A percentile compares a stretch with the other conserved stretches of the same genome.
Conservation (phyloP, 352 stramenopile genomes). For the Phytophthora podocarpi region DNA sequence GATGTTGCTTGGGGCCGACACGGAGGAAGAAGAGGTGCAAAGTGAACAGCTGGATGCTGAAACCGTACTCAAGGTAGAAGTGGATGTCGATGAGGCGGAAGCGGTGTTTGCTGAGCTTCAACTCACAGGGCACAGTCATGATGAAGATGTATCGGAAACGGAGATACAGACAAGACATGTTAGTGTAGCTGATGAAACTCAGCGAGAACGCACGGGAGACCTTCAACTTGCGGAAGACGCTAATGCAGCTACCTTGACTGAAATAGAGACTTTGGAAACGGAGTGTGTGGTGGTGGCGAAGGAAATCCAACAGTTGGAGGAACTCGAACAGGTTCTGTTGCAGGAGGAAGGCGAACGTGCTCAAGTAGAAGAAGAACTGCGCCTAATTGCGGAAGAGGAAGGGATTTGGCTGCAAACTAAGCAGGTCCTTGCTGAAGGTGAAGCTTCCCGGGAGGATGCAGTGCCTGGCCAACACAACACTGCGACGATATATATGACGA, state of each 20-base stretch:
- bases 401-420: slow-evolving; percentile 22
- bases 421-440: background rate
- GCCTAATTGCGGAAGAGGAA: slow-evolving; percentile 36
- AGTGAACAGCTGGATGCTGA: background rate
- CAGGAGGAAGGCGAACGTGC: slow-evolving; percentile 29
- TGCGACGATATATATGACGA: background rate
- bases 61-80: slow-evolving; percentile 2
- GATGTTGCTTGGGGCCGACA: background rate
- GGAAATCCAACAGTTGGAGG: slow-evolving; percentile 26
- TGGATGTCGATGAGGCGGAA: background rate
- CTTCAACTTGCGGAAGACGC: slow-evolving; percentile 1
- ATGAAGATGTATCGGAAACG: slow-evolving; percentile 1
- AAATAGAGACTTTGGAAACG: slow-evolving; percentile 12
- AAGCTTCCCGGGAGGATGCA: background rate
- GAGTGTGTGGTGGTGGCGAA: slow-evolving; percentile 11
- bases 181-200: background rate
- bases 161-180: background rate
- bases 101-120: background rate
- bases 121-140: background rate
- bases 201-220: background rate
- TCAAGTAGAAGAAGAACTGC: slow-evolving; percentile 37
- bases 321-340: slow-evolving; percentile 22
- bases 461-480: background rate
- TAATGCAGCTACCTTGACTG: background rate
- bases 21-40: background rate